A percentile compares a stretch with the other conserved stretches of the same genome.
Conservation (phyloP, 2,329 filamentous ascomycete species). For the Aspergillus sojae region DNA sequence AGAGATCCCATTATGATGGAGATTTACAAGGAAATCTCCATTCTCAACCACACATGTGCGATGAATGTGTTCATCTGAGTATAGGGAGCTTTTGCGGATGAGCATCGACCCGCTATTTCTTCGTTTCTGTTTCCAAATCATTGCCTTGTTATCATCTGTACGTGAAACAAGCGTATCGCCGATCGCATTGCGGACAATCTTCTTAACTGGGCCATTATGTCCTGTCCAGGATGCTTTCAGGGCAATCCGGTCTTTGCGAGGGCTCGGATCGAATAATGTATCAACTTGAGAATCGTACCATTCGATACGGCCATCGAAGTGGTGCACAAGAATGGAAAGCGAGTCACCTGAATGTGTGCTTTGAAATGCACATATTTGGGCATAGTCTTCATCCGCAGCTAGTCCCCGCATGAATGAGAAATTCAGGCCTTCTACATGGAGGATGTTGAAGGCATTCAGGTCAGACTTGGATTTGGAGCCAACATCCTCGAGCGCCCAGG, state of each 20-base stretch:
- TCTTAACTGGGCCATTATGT: conserved; percentile 77
- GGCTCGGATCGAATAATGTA: conserved; percentile 74
- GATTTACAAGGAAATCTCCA: conserved; percentile 77
- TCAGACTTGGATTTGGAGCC: conserved; percentile 68
- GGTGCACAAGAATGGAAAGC: conserved; percentile 75
- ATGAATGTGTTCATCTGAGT: conserved; percentile 71
- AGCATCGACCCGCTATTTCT: conserved; percentile 58
- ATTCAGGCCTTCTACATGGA: conserved; percentile 68
- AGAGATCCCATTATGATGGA: conserved; percentile 70
- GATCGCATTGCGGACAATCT: conserved; percentile 82
- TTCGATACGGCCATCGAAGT: conserved; percentile 81
- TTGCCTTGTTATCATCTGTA: conserved; percentile 75
- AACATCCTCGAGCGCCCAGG: conserved; percentile 89
- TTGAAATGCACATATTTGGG: conserved; percentile 74
- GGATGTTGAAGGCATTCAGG: conserved; percentile 79
- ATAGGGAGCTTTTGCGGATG: conserved; percentile 68
- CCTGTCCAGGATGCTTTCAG: conserved; percentile 76
- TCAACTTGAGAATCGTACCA: conserved; percentile 80
- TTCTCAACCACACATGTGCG: conserved; percentile 77
- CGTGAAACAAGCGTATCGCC: conserved; percentile 80
- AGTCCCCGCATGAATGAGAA: conserved; percentile 41
- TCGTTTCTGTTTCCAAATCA: conserved; percentile 75
- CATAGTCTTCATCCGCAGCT: conserved; percentile 54
- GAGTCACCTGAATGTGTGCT: conserved; percentile 62
- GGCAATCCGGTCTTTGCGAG: conserved; percentile 60